Evolutionary conservation across 2,329 filamentous ascomycete genomes (phyloP).

Genomic region (Penicillium sp.): DNA sequence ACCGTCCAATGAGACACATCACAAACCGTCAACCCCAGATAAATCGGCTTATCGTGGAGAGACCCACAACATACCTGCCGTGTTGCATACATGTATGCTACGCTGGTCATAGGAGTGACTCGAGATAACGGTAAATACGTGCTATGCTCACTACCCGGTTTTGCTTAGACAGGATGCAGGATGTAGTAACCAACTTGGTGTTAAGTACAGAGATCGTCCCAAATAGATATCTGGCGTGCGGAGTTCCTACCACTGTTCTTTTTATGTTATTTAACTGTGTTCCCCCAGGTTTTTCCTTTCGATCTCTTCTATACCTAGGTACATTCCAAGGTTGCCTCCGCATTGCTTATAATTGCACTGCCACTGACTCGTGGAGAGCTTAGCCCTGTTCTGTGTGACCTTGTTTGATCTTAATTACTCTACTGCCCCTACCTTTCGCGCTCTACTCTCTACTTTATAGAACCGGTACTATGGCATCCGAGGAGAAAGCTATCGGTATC

Average conservation of each 20-base stretch:
- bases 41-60: not conserved
- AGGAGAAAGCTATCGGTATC: slow-evolving; percentile 42
- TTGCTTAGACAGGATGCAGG: not conserved
- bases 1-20: not conserved
- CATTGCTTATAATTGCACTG: not conserved
- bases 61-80: not conserved
- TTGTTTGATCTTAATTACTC: not conserved
- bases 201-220: not conserved
- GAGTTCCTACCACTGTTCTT: not conserved
- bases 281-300: not conserved
- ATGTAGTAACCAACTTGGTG: not conserved
- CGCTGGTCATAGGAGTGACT: not conserved
- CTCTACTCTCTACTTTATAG: not conserved
- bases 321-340: not conserved
- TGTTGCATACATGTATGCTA: not conserved
- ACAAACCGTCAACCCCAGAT: not conserved
- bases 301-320: not conserved
- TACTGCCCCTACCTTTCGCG: no score
- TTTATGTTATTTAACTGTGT: not conserved
- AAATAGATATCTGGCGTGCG: not conserved
- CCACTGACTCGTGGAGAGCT: not conserved
- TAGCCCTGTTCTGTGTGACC: not conserved
- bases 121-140: not conserved
- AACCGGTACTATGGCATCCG: slow-evolving; percentile 10
- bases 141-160: not conserved